Percentiles rank a stretch among this genome's conserved stretches.
These are phyloP conservation scores for Monosporascus sp. DNA, from an alignment of 2,329 filamentous ascomycete genomes.

Conservation along the genomic window DNA sequence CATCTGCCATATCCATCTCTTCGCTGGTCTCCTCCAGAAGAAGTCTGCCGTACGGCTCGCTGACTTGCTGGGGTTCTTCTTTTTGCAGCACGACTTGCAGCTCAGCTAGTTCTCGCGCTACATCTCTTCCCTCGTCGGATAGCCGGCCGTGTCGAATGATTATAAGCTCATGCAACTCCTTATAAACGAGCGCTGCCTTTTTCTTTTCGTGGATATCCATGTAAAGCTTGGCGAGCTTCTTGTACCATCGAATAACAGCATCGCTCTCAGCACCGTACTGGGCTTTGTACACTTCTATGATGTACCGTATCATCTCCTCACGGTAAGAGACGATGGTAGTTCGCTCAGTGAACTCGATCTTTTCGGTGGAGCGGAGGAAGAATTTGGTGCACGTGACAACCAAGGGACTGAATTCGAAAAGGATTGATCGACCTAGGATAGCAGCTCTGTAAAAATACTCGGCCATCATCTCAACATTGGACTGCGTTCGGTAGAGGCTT, in stretches of 20 bases:
- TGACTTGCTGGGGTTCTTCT: constrained; percentile 16
- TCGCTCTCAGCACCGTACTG: constrained; percentile 30
- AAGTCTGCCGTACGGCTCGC: constrained; percentile 27
- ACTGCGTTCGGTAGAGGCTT: constrained; percentile 23
- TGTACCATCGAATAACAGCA: constrained; percentile 31
- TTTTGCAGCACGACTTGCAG: constrained; percentile 30
- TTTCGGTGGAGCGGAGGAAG: constrained; percentile 31
- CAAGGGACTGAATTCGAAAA: constrained; percentile 27
- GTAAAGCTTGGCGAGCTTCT: constrained; percentile 33
- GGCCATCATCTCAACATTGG: constrained; percentile 20
- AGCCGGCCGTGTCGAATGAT: constrained; percentile 26
- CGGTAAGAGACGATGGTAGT: constrained; percentile 31
- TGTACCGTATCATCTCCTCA: constrained; percentile 33
- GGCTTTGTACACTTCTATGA: constrained; percentile 32
- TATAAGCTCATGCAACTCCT: constrained; percentile 30
- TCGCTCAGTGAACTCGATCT: constrained; percentile 27
- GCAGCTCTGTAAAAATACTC: constrained; percentile 33
- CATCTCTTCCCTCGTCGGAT: constrained; percentile 22
- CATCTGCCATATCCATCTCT: constrained; percentile 27
- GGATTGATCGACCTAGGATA: constrained; percentile 24
- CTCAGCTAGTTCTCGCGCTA: constrained; percentile 27
- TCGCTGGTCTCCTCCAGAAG: constrained; percentile 32
- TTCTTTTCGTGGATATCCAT: constrained; percentile 30
- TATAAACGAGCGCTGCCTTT: constrained; percentile 26
- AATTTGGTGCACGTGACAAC: constrained; percentile 30